Percentiles rank a stretch among this genome's conserved stretches.
These are phyloP conservation scores for Globisporangium megalacanthum DNA, from an alignment of 352 stramenopile species.

Conservation along the genomic window DNA sequence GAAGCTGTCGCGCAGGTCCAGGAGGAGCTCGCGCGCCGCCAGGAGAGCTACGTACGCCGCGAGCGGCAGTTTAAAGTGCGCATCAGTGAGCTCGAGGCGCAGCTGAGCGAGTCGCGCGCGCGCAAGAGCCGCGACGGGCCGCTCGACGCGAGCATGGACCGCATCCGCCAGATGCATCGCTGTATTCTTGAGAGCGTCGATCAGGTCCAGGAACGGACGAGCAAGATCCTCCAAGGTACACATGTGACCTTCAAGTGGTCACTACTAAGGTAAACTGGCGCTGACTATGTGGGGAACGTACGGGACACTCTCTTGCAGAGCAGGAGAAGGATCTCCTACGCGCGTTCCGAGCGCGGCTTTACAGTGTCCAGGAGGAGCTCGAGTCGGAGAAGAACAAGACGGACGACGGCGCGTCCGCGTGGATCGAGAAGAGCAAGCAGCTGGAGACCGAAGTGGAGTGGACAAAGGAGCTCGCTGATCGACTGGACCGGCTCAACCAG, in stretches of 20 bases:
- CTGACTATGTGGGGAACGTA: not conserved
- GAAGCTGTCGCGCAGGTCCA: slow-evolving; percentile 57
- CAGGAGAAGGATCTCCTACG: slow-evolving; percentile 89
- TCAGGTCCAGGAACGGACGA: slow-evolving; percentile 88
- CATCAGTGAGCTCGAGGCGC: slow-evolving; percentile 75
- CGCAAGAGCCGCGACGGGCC: slow-evolving; percentile 69
- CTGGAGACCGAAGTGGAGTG: slow-evolving; percentile 87
- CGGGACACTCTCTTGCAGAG: slow-evolving; percentile 23
- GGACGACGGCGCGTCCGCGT: slow-evolving; percentile 83
- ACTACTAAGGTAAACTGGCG: not conserved
- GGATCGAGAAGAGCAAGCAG: slow-evolving; percentile 90
- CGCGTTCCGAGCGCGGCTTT: slow-evolving; percentile 87
- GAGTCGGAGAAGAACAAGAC: slow-evolving; percentile 91
- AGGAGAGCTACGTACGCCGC: slow-evolving; percentile 83
- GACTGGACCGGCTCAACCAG: slow-evolving; percentile 88
- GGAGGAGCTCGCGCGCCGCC: slow-evolving; percentile 50
- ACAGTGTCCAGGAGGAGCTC: slow-evolving; percentile 91
- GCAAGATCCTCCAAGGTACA: slow-evolving; percentile 77
- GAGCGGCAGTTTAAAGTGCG: slow-evolving; percentile 86
- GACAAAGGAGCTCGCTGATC: slow-evolving; percentile 88
- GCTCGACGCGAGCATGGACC: slow-evolving; percentile 71
- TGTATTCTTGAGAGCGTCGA: slow-evolving; percentile 87
- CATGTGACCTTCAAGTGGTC: not conserved
- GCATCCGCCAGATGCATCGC: slow-evolving; percentile 79
- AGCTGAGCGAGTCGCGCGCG: slow-evolving; percentile 55